Percentiles rank a stretch among this genome's conserved stretches.
phyloP scores from a whole-genome alignment of 306 rosid genomes.

The Fragaria nilgerrensis region DNA sequence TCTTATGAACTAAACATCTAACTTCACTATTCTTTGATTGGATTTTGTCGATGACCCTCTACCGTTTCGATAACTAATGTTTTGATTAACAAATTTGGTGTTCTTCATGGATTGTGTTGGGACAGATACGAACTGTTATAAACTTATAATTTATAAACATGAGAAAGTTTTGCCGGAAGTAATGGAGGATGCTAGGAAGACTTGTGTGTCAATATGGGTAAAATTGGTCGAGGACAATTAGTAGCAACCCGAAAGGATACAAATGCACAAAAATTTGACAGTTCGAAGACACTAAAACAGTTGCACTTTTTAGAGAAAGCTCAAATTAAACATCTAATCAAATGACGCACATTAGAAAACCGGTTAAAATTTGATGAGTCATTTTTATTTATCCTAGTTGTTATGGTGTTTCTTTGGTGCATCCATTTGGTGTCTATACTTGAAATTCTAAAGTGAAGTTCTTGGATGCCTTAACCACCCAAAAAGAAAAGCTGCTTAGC shows the following conservation, averaged over 20 bases:
- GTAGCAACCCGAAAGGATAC: background rate
- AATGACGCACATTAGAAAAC: background rate
- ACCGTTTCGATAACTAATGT: background rate
- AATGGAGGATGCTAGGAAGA: background rate
- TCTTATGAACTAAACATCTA: too few species aligned
- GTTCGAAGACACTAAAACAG: background rate
- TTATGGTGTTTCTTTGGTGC: background rate
- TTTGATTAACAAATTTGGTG: background rate
- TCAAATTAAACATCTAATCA: background rate
- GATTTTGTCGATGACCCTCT: background rate
- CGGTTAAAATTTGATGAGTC: background rate
- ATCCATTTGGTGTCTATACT: background rate
- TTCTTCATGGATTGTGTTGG: background rate
- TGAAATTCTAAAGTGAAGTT: background rate
- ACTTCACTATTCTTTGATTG: too few species aligned
- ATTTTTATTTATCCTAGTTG: background rate
- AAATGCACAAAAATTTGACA: background rate
- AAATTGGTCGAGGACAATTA: background rate
- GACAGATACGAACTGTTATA: background rate
- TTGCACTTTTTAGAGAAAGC: background rate
- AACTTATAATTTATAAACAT: background rate
- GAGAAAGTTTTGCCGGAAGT: background rate
- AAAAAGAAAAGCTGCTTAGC: background rate
- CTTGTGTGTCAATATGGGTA: background rate
- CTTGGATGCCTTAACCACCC: background rate